These are phyloP conservation scores for Suhomyces taliae DNA, from an alignment of 1,139 yeast species.

Conservation along the genomic window DNA sequence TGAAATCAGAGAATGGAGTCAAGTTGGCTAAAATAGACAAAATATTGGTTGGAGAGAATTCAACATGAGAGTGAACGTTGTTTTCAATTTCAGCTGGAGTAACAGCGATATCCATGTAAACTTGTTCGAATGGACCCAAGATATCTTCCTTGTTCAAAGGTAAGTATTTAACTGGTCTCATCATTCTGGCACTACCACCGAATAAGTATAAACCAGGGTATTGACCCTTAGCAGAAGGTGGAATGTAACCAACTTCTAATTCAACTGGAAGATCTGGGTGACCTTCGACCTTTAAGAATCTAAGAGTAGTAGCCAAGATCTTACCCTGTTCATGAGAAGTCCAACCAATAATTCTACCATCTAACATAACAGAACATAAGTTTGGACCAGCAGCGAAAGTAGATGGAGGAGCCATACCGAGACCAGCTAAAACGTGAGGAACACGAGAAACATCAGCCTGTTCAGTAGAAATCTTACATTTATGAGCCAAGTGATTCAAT, in stretches of 20 bases:
- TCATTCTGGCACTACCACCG: conserved; percentile 92
- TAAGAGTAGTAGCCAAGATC: conserved; percentile 82
- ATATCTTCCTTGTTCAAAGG: conserved; percentile 82
- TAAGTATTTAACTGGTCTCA: conserved; percentile 90
- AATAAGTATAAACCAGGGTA: conserved; percentile 93
- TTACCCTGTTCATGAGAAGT: conserved; percentile 86
- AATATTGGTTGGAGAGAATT: conserved; percentile 90
- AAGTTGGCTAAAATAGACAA: conserved; percentile 91
- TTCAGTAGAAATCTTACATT: conserved; percentile 81
- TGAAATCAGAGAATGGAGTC: conserved; percentile 97
- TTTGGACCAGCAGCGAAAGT: conserved; percentile 85
- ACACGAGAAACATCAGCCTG: conserved; percentile 74
- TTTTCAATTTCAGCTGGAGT: conserved; percentile 87
- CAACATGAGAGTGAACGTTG: conserved; percentile 87
- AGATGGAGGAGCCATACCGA: conserved; percentile 83
- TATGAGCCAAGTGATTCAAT: conserved; percentile 93
- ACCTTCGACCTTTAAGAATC: conserved; percentile 93
- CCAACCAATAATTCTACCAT: conserved; percentile 94
- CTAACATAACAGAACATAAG: conserved; percentile 85
- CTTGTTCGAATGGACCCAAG: conserved; percentile 97
- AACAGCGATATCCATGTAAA: conserved; percentile 93
- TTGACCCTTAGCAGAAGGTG: conserved; percentile 93
- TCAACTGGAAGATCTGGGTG: conserved; percentile 73
- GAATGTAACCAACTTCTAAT: conserved; percentile 92
- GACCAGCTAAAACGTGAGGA: conserved; percentile 61